These are phyloP conservation scores for Ambrosia hybrid DNA, from an alignment of 140 eudicot species.

Conservation along the genomic window DNA sequence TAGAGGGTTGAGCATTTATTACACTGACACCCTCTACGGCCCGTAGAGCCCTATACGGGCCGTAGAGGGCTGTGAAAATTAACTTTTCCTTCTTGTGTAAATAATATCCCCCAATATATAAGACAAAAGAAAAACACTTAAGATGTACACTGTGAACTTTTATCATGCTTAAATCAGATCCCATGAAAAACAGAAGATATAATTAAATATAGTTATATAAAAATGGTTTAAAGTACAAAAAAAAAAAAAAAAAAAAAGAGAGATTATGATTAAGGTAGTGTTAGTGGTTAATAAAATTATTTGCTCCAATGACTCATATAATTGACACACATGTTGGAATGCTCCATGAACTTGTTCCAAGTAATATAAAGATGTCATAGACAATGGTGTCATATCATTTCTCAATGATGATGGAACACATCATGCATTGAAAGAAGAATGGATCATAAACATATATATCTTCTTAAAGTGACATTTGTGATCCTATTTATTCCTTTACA, in stretches of 20 bases:
- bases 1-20: too few relatives aligned
- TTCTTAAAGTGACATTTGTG: constrained; percentile 39
- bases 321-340: constrained; percentile 30
- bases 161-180: constrained; percentile 16
- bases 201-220: not conserved
- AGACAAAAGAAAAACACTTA: not conserved
- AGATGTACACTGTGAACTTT: not conserved
- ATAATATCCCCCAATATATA: too few relatives aligned
- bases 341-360: constrained; percentile 33
- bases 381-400: constrained; percentile 40
- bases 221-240: constrained; percentile 24
- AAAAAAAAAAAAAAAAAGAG: constrained; percentile 17
- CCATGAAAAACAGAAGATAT: not conserved
- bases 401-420: constrained; percentile 36
- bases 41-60: too few relatives aligned
- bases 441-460: constrained; percentile 40
- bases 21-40: too few relatives aligned
- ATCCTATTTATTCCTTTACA: constrained; percentile 30
- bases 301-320: constrained; percentile 25
- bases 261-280: constrained; percentile 30
- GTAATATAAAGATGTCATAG: constrained; percentile 26
- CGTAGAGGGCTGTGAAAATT: too few relatives aligned
- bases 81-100: too few relatives aligned
- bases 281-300: constrained; percentile 22
- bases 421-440: constrained; percentile 27